Base-by-base conservation (phyloP, 192 early-diverging fungal genomes). In the Entomortierella beljakovae region DNA sequence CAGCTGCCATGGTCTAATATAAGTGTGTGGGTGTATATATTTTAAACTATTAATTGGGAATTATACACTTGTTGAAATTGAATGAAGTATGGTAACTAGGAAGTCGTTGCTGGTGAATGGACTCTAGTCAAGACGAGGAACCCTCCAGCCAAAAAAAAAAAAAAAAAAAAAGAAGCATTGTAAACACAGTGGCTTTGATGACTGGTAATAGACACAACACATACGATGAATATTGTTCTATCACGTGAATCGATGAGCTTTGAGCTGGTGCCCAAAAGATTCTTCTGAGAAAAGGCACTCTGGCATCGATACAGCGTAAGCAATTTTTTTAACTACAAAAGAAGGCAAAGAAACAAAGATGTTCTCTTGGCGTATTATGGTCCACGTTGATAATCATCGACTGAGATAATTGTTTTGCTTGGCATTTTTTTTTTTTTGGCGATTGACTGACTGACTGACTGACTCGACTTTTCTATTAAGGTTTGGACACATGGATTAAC, bases 1-100 rank as follows among this genome's bases (percentile, higher is more conserved):
- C 59, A 32, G 59, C 40, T 25, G 42, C 42, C 59, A 61, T 61
- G 59, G 26, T 46, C 43, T 46, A 20, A 20, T 46, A 10, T 46
- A 11, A 46, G 43, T 46, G 43, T 46, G 11, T 46, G 11, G 43
- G 43, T 46, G 20, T 46, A 20, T 20, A 46, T 3, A 4, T 11
- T 20, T 20, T 3, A 20, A 20, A 16, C 43, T 20, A 46, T 46
- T 11, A 46, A 46, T 3, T 3, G 43, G 11, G 11, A 20, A 46
- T 16, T 3, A 46, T 10, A 46, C 3, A 16, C 3, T 46, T 46
- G 43, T 20, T 46, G 43, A 11, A 16, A 46, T 5, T 46, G 43
- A 46, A 46, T 46, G 43, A 46, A n/a, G n/a, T n/a, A n/a, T n/a
- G n/a, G n/a, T n/a, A n/a, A n/a, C n/a, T n/a, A n/a, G n/a, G n/a